Evolutionary conservation across 2,329 filamentous ascomycete genomes (phyloP), one percentile per base, ranked within the genome.

Genomic region (Pyrenophora graminea): DNA sequence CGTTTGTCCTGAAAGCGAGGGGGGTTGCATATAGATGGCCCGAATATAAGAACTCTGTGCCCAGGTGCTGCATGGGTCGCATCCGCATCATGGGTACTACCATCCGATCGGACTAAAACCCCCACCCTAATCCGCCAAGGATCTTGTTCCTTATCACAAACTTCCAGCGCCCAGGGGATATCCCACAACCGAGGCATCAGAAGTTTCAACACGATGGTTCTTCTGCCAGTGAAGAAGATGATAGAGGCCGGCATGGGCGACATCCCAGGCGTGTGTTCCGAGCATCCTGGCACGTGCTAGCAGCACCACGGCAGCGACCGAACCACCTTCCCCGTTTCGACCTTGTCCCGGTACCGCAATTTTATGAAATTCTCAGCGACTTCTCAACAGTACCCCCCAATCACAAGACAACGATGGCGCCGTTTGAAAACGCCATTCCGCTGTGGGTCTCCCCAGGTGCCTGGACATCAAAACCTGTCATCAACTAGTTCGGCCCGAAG

Each of bases 401-500:
- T 52, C 39, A 52, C 27, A n/a, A 15, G 10, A 15, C 33, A 19
- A 25, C 21, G 13, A 34, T 32, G 32, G 33, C 33, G 40, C 39
- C 27, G 39, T 48, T 43, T 30, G 43, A 36, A 30, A 23, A 27
- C 15, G 25, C 9, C 19, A 45, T 46, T 38, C 31, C 27, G 42
- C 18, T 1, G 47, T 47, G 42, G 39, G 42, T 45, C 45, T 39
- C 34, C 41, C 33, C 27, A 12, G 27, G 30, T 45, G 48, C 43
- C 48, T 51, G 48, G 40, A 51, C 10, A 42, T 30, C 39, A 33
- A 46, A 38, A 39, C 51, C 51, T 54, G 43, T 48, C 43, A 56
- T 41, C 19, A 51, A 27, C 37, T 21, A 25, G 31, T 40, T 57
- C 54, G 51, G 54, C 30, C 54, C 54, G 54, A 54, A 54, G 33